Evolutionary conservation across 163 green algal species (phyloP), one percentile per base, ranked within the genome.

Genomic region (Prototheca wickerhamii): DNA sequence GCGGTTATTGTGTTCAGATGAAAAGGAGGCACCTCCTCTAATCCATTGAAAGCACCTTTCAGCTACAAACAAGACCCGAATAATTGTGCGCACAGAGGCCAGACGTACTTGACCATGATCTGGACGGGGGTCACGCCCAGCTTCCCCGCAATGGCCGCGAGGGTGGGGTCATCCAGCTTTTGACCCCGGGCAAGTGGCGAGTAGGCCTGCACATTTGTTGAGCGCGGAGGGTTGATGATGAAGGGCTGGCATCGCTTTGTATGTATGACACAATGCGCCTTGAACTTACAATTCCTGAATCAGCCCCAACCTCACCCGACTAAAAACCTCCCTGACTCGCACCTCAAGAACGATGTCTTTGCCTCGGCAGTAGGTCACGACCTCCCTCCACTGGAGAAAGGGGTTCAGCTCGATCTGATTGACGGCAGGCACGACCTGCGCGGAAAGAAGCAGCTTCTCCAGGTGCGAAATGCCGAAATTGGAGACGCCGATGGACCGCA

Each of bases 381-480:
- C 40, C 29, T 83, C 59, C n/a, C 44, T 35, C 53, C 81, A 62
- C 71, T 87, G 85, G 59, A 82, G 69, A 43, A 78, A 90, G 7
- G 84, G 82, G 40, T 82, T 69, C 58, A 90, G 55, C 74, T 89
- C 83, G 20, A 90, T 71, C 60, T 88, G 80, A 54, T 84, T 83
- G 4, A 83, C 77, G 23, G 74, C 70, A 12, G 77, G 77, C 12
- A 29, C 23, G 2, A 81, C 30, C 6, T 5, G 65, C 5, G 68
- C 69, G 5, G 54, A 75, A 32, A 60, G 7, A 0, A 60, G 17
- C 52, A 86, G 75, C 67, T 83, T 78, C 28, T 77, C 53, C 23
- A 86, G 35, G 51, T 86, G 74, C 2, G 56, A 34, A 7, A 76
- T 44, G 28, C 68, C 68, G 60, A 84, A 84, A 63, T 84, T 84